Evolutionary conservation across 345 rosid genomes (phyloP), one percentile per base, ranked within the genome.

Genomic region (Cardamine chenopodiifolia): DNA sequence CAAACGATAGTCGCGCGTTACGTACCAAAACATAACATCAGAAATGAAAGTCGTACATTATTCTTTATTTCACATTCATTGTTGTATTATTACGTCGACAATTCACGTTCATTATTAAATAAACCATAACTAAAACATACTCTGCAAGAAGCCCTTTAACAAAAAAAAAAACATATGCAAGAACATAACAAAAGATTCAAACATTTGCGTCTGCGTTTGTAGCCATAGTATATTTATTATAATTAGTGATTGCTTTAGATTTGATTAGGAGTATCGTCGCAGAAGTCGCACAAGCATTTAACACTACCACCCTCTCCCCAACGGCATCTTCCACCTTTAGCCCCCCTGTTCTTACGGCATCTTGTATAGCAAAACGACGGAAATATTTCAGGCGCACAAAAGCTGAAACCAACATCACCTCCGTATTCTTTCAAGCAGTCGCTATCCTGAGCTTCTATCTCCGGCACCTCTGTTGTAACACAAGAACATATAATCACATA

Each of bases 271-370:
- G 57, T 31, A 40, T 66, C 77, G 26, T 32, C 48, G 58, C 81
- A 78, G 40, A 2, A 77, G 40, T 77, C 76, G 31, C 80, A 77
- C 23, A 77, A 65, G 67, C 80, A 77, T 20, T 50, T 71, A 58
- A 65, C 72, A 7, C 15, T 15, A 45, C 11, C 0, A 7, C 57
- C 69, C 1, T 28, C 20, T 72, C 63, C 68, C 77, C 63, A 72
- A 20, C 0, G 17, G 49, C 81, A 78, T 78, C 42, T 71, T 66
- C 81, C 81, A 25, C 81, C 81, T 78, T 71, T 65, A 20, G 81
- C 77, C 1, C 72, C 68, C 5, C 61, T 78, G 64, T 66, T 72
- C 31, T 23, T 37, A 39, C 73, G 81, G 42, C 81, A 78, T 12
- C 50, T 29, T 10, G 42, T 58, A 13, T 72, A 66, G 53, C 77